Evolutionary conservation across 2,329 filamentous ascomycete genomes (phyloP).

Genomic region (Nectriaceae sp.): DNA sequence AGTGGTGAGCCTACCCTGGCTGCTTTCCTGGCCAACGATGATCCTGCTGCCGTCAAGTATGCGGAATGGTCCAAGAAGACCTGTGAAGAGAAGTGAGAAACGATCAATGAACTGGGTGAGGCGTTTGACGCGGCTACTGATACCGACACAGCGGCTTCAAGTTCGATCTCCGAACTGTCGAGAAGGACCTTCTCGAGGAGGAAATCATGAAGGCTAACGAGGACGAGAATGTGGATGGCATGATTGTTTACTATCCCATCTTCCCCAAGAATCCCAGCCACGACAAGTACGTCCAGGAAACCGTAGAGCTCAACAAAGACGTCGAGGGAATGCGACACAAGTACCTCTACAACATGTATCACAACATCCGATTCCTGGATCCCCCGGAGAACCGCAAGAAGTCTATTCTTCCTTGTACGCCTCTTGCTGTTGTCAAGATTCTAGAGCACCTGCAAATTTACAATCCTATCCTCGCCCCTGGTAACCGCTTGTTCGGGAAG

Average conservation of each 20-base stretch:
- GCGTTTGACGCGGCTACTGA: slow-evolving; percentile 16
- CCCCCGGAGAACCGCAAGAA: slow-evolving; percentile 75
- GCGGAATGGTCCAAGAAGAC: slow-evolving; percentile 98
- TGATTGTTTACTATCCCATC: slow-evolving; percentile 98
- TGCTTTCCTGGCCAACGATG: slow-evolving; percentile 88
- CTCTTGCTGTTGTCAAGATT: slow-evolving; percentile 94
- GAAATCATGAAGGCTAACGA: slow-evolving; percentile 82
- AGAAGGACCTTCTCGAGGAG: slow-evolving; percentile 89
- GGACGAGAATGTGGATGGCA: slow-evolving; percentile 76
- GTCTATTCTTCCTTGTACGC: slow-evolving; percentile 92
- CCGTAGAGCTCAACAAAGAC: slow-evolving; percentile 86
- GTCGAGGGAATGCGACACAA: slow-evolving; percentile 93
- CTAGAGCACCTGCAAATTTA: slow-evolving; percentile 95
- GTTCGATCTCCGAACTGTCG: slow-evolving; percentile 81
- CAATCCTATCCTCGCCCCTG: slow-evolving; percentile 89
- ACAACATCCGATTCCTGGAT: slow-evolving; percentile 95
- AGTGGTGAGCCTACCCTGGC: slow-evolving; percentile 71
- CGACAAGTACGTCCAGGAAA: slow-evolving; percentile 95
- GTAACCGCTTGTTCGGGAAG: slow-evolving; percentile 89
- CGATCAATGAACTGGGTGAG: not conserved
- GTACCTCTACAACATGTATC: slow-evolving; percentile 99
- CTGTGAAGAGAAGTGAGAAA: slow-evolving; percentile 86
- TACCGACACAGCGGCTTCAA: slow-evolving; percentile 70
- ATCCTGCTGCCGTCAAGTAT: slow-evolving; percentile 89
- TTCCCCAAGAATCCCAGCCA: slow-evolving; percentile 78